Evolutionary conservation across 2,329 filamentous ascomycete genomes (phyloP), one percentile per base, ranked within the genome.

Genomic region (Scopulariopsis brevicaulis): DNA sequence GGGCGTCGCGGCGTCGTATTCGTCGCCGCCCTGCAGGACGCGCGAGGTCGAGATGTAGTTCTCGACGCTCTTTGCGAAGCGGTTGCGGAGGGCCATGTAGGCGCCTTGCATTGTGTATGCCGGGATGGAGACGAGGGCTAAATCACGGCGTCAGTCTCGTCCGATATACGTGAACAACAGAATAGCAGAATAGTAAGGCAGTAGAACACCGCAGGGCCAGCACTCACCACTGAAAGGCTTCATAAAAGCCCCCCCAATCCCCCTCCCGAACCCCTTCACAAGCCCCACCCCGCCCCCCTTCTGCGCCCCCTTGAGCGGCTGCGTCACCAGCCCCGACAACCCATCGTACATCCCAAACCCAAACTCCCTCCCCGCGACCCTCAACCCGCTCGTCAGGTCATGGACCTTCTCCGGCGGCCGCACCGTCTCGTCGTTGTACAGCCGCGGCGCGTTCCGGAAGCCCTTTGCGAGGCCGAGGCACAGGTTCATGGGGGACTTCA

Each of bases 341-440:
- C 90, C 90, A 66, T 95, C 90, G 66, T 85, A 94, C 28, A 96
- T 74, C 0, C 90, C 90, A 58, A 86, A 81, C 0, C 84, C 85
- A 59, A 94, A 85, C 66, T 90, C 88, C 68, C 87, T 90, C 1
- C 87, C 83, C 4, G 91, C 92, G 52, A 90, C 85, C 61, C 79
- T 85, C 28, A 96, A 71, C 0, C 92, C 92, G 61, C 85, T 89
- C 56, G 83, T 79, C 55, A 96, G 74, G 56, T 85, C 87, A 0
- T 88, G 91, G 4, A 96, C 88, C 64, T 89, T 90, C 59, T 90
- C 87, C 1, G 81, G 75, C n/a, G 87, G 86, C 10, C 89, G 80
- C 1, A 96, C 84, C 1, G 85, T 92, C 1, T 89, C 84, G 65
- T 96, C 91, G 50, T 91, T 88, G 67, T 96, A 96, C 1, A 96